Evolutionary conservation across 106 monocot species (phyloP).

Genomic region (Dioscorea alata): DNA sequence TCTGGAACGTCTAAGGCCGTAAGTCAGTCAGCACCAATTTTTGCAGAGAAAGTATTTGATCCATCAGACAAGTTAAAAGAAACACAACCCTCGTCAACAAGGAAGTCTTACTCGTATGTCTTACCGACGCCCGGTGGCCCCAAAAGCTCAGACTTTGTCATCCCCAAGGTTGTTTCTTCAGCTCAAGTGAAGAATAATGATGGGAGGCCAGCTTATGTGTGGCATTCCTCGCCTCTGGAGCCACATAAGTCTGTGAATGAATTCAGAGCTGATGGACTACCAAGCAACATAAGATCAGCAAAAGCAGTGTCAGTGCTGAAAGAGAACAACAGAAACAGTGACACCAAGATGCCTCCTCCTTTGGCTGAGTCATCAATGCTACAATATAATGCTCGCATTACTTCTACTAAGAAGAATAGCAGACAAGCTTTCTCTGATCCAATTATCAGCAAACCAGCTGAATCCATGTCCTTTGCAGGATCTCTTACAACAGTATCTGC

Average conservation of each 20-base stretch:
- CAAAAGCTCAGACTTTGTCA: conserved; percentile 12
- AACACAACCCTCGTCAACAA: conserved; percentile 26
- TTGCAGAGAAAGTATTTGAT: conserved; percentile 42
- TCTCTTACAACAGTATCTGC: conserved; percentile 5
- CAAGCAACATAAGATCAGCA: neutral
- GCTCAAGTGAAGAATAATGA: conserved; percentile 6
- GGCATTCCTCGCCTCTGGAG: conserved; percentile 57
- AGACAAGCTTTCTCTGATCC: conserved; percentile 62
- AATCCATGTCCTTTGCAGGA: conserved; percentile 13
- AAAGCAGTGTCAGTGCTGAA: conserved; percentile 21
- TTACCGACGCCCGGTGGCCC: conserved; percentile 54
- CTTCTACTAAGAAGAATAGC: conserved; percentile 33
- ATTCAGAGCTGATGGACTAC: conserved; percentile 3
- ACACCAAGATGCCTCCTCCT: conserved; percentile 28
- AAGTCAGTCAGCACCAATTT: conserved; percentile 63
- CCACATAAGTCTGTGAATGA: conserved; percentile 18
- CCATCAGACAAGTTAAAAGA: conserved; percentile 27
- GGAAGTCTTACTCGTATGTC: conserved; percentile 48
- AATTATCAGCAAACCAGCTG: conserved; percentile 24
- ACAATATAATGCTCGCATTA: conserved; percentile 7
- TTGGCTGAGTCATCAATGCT: conserved; percentile 13
- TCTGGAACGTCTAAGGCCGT: conserved; percentile 12
- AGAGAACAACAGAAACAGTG: conserved; percentile 27
- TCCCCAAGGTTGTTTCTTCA: conserved; percentile 4
- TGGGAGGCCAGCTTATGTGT: conserved; percentile 20